Conservation (phyloP, 169 alveolate genomes). For the Plasmodium chabaudi region DNA sequence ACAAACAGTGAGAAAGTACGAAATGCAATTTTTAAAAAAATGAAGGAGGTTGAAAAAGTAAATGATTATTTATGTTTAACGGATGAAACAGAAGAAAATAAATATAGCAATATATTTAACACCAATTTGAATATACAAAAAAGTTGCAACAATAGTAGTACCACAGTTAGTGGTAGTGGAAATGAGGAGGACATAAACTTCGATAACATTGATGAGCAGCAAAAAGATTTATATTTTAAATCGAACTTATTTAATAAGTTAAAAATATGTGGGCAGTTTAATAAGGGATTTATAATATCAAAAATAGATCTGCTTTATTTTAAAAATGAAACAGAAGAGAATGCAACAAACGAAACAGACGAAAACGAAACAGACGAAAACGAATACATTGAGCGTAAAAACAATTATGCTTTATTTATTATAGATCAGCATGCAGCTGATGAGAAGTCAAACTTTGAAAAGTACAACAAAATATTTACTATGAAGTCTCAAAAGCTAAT, state of each 20-base stretch:
- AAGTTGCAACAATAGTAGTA: background rate
- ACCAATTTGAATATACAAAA: conserved; percentile 19
- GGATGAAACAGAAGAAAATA: conserved; percentile 34
- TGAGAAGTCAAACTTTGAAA: conserved; percentile 94
- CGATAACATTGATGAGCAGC: conserved; percentile 43
- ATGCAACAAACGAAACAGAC: background rate
- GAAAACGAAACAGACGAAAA: background rate
- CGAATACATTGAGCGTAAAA: conserved; percentile 19
- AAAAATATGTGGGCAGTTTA: conserved; percentile 93
- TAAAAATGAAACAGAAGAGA: conserved; percentile 10
- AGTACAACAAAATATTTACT: conserved; percentile 86
- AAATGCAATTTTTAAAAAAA: conserved; percentile 33
- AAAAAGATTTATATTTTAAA: conserved; percentile 59
- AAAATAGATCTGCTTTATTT: conserved; percentile 74
- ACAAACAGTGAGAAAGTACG: conserved; percentile 45
- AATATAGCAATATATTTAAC: conserved; percentile 40
- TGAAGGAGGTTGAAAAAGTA: conserved; percentile 28
- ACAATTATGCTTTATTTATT: conserved; percentile 90
- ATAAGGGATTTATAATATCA: conserved; percentile 96
- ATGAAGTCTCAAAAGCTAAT: conserved; percentile 92
- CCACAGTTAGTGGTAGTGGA: background rate
- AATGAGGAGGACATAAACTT: conserved; percentile 34
- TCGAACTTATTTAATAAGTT: conserved; percentile 85
- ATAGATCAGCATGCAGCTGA: conserved; percentile 99
- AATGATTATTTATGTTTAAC: conserved; percentile 51